These are phyloP conservation scores for Knufia fluminis DNA, from an alignment of 2,329 filamentous ascomycete genomes.

Conservation along the genomic window DNA sequence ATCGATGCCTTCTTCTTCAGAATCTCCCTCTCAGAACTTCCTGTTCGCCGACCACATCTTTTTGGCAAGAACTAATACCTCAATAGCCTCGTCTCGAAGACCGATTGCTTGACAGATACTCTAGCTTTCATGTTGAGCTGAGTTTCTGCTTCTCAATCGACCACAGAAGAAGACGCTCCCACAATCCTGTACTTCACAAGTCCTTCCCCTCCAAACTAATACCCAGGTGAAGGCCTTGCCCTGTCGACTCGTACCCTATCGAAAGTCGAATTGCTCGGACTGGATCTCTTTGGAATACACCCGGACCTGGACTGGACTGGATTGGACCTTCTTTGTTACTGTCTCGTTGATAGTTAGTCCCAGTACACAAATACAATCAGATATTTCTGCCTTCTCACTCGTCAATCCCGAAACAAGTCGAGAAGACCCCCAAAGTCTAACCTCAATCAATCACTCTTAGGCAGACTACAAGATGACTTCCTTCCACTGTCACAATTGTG, in stretches of 20 bases:
- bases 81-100: background rate
- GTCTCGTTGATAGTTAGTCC: slow-evolving; percentile 21
- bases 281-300: background rate
- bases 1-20: background rate
- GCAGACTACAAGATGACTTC: slow-evolving; percentile 28
- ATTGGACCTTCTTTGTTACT: slow-evolving; percentile 19
- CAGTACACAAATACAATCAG: slow-evolving; percentile 23
- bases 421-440: slow-evolving; percentile 16
- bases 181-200: slow-evolving; percentile 1
- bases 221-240: slow-evolving; percentile 1
- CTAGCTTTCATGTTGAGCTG: slow-evolving; percentile 23
- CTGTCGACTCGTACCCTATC: background rate
- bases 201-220: slow-evolving; percentile 1
- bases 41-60: slow-evolving; percentile 3
- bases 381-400: slow-evolving; percentile 18
- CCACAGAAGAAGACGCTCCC: slow-evolving; percentile 7
- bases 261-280: background rate
- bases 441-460: slow-evolving; percentile 13
- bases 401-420: slow-evolving; percentile 12
- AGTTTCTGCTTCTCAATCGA: slow-evolving; percentile 11
- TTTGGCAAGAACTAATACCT: background rate
- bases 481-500: slow-evolving; percentile 32
- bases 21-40: background rate
- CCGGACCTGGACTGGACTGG: slow-evolving; percentile 11
- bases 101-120: slow-evolving; percentile 9